Base-by-base conservation (phyloP, 352 stramenopile genomes). In the Hyaloperonospora arabidopsidis region DNA sequence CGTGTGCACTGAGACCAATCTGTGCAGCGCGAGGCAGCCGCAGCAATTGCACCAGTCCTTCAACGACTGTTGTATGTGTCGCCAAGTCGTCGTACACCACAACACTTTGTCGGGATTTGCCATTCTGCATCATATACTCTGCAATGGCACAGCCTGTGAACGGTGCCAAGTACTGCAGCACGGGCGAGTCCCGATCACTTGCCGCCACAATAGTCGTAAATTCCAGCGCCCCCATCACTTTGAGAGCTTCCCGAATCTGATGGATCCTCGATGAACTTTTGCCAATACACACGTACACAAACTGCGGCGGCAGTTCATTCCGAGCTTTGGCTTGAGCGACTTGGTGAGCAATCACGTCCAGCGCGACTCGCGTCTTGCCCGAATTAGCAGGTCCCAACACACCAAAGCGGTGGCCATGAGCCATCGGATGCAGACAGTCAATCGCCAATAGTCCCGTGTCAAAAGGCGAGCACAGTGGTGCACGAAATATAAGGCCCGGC, bases 31-130 rank as follows among this genome's bases (percentile, higher is more conserved):
- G 77, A 18, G 81, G 79, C 39, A 92, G 56, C 50, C 72, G 72
- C 64, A 89, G 79, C 45, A 64, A 68, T 57, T 87, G 77, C 49
- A 89, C 75, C n/a, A 92, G 66, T 13, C 58, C 74, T 55, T 92
- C 81, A 19, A 89, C 79, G 13, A 88, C 70, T 43, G 59, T 79
- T 54, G 73, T 87, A 55, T 92, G 81, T 2, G 71, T 80, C 4
- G 81, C 74, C 40, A 92, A 49, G 55, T 92, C 81, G 43, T 92
- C 81, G 65, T 92, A 92, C 25, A 92, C 62, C 18, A 92, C 75
- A 7, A 92, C 68, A 52, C 73, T 82, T 6, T 67, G 71, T n/a
- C 49, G 61, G 5, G 71, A 78, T 46, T 46, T 67, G 47, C 76
- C 64, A 23, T 80, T 57, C 10, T 68, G 49, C 74, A 87, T 85